Percentiles rank a stretch among this genome's conserved stretches.
These are phyloP conservation scores for Trametes gibbosa DNA, from an alignment of 768 basidiomycete genomes.

Conservation along the genomic window DNA sequence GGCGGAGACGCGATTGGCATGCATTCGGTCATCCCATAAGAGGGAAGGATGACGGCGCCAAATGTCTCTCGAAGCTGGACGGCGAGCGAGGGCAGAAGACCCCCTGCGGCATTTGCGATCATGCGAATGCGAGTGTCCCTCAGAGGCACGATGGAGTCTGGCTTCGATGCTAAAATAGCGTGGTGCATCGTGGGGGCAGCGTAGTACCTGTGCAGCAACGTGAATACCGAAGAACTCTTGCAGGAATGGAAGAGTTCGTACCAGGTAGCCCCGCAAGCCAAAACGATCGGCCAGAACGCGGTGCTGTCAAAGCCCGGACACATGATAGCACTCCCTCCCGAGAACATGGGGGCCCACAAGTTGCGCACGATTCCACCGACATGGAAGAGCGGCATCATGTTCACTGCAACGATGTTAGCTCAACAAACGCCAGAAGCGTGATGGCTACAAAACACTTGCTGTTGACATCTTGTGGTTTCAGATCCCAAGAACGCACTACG, in stretches of 20 bases:
- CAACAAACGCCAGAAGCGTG: constrained; percentile 34
- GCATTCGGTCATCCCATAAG: constrained; percentile 58
- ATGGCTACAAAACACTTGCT: constrained; percentile 31
- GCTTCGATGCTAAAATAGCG: constrained; percentile 42
- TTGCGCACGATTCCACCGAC: constrained; percentile 61
- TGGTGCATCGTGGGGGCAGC: constrained; percentile 51
- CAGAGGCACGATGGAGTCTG: constrained; percentile 30
- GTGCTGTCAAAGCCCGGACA: constrained; percentile 53
- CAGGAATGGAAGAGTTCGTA: constrained; percentile 29
- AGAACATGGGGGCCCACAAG: constrained; percentile 53
- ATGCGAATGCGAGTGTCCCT: constrained; percentile 41
- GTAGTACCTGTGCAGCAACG: constrained; percentile 40
- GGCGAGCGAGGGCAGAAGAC: constrained; percentile 52
- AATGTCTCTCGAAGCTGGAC: constrained; percentile 47
- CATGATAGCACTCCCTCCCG: constrained; percentile 54
- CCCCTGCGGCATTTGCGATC: constrained; percentile 52
- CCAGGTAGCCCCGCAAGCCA: constrained; percentile 46
- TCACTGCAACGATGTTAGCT: constrained; percentile 13
- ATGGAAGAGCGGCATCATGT: constrained; percentile 51
- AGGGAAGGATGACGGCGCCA: constrained; percentile 51
- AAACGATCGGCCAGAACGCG: constrained; percentile 38
- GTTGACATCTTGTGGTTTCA: constrained; percentile 43
- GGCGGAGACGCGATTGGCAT: constrained; percentile 52
- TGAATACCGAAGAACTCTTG: neutral
- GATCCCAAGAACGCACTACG: constrained; percentile 44